Percentiles rank a stretch among this genome's conserved stretches.
Conservation (phyloP, 1,284 basidiomycete species). For the Anthracocystis setariae region DNA sequence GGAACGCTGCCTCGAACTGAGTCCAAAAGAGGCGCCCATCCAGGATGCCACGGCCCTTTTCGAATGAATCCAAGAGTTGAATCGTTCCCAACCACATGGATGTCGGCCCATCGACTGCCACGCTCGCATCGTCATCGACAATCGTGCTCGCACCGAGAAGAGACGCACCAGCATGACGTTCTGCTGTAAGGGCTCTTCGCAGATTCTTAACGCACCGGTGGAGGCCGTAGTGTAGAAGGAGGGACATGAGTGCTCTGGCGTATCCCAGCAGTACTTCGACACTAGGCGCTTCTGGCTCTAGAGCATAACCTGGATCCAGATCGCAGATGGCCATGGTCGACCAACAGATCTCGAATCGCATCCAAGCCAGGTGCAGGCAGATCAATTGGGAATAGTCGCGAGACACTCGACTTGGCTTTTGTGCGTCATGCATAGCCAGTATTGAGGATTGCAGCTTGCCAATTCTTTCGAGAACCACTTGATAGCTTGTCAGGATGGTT, state of each 20-base stretch:
- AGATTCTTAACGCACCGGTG: constrained; percentile 39
- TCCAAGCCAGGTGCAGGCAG: constrained; percentile 53
- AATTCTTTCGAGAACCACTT: constrained; percentile 20
- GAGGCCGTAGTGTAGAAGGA: constrained; percentile 55
- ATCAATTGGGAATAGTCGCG: constrained; percentile 17
- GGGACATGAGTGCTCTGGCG: constrained; percentile 48
- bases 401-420: not conserved
- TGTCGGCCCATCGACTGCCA: constrained; percentile 69
- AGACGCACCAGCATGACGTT: not conserved
- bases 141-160: not conserved
- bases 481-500: constrained; percentile 26
- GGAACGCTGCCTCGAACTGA: constrained; percentile 45
- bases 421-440: constrained; percentile 11
- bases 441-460: constrained; percentile 34
- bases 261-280: constrained; percentile 30
- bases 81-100: constrained; percentile 83
- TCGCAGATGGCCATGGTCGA: constrained; percentile 40
- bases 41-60: constrained; percentile 21
- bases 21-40: constrained; percentile 47
- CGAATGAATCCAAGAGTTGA: constrained; percentile 70
- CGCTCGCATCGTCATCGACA: constrained; percentile 39
- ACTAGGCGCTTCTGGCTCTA: constrained; percentile 60
- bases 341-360: constrained; percentile 57
- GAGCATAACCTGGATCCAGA: constrained; percentile 15
- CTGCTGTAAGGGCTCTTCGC: constrained; percentile 5